phyloP scores from a whole-genome alignment of 805 yeast species.

The Wickerhamiella siamensis region DNA sequence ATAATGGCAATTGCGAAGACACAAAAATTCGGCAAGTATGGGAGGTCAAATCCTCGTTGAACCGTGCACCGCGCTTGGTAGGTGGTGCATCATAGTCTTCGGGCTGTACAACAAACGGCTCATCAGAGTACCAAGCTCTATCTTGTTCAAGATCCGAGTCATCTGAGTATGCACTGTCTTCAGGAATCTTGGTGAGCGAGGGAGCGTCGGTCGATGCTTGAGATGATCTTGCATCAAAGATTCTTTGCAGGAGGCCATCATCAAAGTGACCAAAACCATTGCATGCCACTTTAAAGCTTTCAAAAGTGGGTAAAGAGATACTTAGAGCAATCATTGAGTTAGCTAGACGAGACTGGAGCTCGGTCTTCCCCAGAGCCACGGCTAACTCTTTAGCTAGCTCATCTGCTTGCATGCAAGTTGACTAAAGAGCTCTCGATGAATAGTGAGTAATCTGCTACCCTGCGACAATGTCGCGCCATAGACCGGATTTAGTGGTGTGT shows the following conservation, averaged over 20 bases:
- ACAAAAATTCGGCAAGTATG: neutral
- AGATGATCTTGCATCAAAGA: neutral
- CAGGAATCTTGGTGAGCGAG: neutral
- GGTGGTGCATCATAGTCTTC: neutral
- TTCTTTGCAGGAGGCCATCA: neutral
- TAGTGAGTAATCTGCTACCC: too few relatives aligned
- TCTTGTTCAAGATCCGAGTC: slow-evolving; percentile 1
- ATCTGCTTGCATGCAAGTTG: neutral
- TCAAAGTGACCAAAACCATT: neutral
- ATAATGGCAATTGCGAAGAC: neutral
- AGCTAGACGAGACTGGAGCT: neutral
- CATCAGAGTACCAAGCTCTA: slow-evolving; percentile 2
- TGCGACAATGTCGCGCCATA: slow-evolving; percentile 94
- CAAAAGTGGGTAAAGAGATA: neutral
- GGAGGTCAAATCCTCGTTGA: neutral
- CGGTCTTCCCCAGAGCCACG: neutral
- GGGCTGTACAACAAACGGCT: neutral
- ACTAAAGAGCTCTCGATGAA: neutral
- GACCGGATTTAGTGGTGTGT: slow-evolving; percentile 71
- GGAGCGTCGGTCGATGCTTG: neutral
- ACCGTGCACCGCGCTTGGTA: neutral
- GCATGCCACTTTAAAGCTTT: neutral
- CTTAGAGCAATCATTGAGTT: neutral
- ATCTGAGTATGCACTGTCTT: neutral
- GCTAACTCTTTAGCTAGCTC: neutral